Conservation (phyloP, 2,329 filamentous ascomycete species). For the Fonsecaea pedrosoi region DNA sequence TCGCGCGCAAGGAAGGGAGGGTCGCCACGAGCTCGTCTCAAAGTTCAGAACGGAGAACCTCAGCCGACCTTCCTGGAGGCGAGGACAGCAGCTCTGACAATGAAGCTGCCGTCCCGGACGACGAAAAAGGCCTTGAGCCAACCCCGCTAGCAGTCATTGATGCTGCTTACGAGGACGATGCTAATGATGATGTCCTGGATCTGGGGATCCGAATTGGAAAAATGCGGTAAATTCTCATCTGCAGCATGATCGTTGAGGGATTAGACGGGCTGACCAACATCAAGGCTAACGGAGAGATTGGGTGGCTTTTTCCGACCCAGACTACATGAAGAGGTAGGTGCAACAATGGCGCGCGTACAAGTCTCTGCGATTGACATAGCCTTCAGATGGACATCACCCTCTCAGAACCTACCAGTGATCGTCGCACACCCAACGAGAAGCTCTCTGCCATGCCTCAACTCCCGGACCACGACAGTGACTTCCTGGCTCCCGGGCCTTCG, state of each 20-base stretch:
- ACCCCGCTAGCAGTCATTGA: constrained; percentile 69
- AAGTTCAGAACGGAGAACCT: constrained; percentile 55
- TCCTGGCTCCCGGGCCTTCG: constrained; percentile 67
- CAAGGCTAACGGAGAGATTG: constrained; percentile 71
- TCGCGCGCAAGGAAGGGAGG: constrained; percentile 51
- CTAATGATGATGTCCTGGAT: constrained; percentile 71
- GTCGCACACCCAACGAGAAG: constrained; percentile 30
- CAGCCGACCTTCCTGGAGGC: constrained; percentile 39
- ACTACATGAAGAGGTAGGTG: constrained; percentile 70
- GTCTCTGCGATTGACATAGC: constrained; percentile 17
- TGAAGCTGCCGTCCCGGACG: constrained; percentile 52
- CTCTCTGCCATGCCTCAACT: constrained; percentile 24
- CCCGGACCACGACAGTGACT: constrained; percentile 47
- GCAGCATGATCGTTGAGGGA: neutral
- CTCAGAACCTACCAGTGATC: constrained; percentile 26
- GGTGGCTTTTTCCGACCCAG: constrained; percentile 75
- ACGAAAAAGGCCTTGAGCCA: constrained; percentile 66
- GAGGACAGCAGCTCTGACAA: constrained; percentile 64
- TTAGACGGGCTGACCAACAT: constrained; percentile 1
- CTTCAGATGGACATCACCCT: constrained; percentile 29
- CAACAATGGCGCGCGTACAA: neutral
- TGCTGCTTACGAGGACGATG: constrained; percentile 70
- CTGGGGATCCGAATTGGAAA: constrained; percentile 74
- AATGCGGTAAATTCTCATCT: constrained; percentile 57
- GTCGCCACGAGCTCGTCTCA: constrained; percentile 4